Conservation (phyloP, 1,284 basidiomycete species). For the Fereydounia khargensis region DNA sequence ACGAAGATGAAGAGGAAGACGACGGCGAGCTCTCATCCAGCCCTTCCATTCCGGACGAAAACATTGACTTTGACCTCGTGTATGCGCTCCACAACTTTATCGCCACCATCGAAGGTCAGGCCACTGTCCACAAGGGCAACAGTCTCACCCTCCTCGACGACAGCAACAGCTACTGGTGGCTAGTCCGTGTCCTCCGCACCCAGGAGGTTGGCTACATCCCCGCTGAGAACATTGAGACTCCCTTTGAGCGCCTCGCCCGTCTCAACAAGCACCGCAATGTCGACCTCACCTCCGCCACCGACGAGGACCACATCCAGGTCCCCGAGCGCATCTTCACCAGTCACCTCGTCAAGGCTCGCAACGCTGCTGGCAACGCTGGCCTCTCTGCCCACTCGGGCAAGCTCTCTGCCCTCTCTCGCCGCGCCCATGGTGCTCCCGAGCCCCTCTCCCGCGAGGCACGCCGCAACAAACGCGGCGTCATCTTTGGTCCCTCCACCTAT, state of each 20-base stretch:
- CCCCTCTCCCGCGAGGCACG: conserved; percentile 28
- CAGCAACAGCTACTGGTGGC: conserved; percentile 58
- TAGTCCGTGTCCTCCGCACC: conserved; percentile 53
- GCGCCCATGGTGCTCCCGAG: conserved; percentile 35
- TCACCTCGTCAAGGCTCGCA: conserved; percentile 48
- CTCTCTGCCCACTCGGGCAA: conserved; percentile 51
- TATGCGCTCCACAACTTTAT: conserved; percentile 57
- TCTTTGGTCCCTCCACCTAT: conserved; percentile 51
- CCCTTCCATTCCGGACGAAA: conserved; percentile 56
- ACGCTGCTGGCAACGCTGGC: conserved; percentile 28
- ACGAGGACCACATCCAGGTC: conserved; percentile 53
- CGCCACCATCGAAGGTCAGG: conserved; percentile 56
- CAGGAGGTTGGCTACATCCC: conserved; percentile 99
- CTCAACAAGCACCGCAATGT: conserved; percentile 97
- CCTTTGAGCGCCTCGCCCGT: conserved; percentile 88
- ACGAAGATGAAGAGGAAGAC: conserved; percentile 47
- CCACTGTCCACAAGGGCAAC: conserved; percentile 57
- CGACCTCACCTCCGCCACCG: conserved; percentile 62
- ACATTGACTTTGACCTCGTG: conserved; percentile 58
- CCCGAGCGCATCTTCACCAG: conserved; percentile 38
- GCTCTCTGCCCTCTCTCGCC: conserved; percentile 49
- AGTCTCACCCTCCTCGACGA: conserved; percentile 56
- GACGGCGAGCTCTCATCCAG: conserved; percentile 55
- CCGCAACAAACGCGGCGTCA: conserved; percentile 44
- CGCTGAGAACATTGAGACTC: conserved; percentile 98